Conservation (phyloP, 1,284 basidiomycete genomes). For the Meira nashicola region DNA sequence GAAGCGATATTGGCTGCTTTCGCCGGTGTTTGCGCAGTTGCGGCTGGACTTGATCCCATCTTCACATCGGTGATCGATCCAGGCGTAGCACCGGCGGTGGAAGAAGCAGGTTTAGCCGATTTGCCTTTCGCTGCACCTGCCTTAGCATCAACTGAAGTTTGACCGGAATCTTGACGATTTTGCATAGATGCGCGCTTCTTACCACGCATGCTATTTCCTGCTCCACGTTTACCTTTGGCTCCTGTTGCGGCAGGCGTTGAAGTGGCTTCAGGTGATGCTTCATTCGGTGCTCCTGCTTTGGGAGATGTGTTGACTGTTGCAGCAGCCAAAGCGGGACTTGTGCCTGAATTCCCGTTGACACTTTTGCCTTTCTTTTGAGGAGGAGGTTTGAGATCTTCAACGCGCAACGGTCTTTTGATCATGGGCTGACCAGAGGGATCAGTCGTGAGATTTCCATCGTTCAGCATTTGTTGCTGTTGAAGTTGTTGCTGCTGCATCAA, state of each 20-base stretch:
- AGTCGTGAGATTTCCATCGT: not conserved
- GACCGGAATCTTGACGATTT: no score
- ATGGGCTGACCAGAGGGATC: conserved; percentile 31
- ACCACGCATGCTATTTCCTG: not conserved
- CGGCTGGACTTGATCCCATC: conserved; percentile 23
- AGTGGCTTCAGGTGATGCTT: conserved; percentile 33
- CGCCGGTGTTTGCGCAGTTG: conserved; percentile 34
- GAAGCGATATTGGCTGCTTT: conserved; percentile 30
- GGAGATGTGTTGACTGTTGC: conserved; percentile 13
- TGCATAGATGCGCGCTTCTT: no score
- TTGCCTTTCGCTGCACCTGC: conserved; percentile 33
- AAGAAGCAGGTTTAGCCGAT: not conserved
- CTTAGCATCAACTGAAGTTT: no score
- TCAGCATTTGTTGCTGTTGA: not conserved
- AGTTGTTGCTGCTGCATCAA: conserved; percentile 10
- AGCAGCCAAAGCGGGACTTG: conserved; percentile 13
- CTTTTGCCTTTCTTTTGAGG: conserved; percentile 41
- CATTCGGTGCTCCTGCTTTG: conserved; percentile 16
- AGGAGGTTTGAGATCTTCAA: conserved; percentile 47
- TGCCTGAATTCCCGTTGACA: conserved; percentile 11
- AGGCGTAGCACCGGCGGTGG: no score
- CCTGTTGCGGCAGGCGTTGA: conserved; percentile 26
- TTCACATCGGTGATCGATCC: not conserved
- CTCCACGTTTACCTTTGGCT: not conserved
- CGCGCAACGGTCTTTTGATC: conserved; percentile 43